phyloP scores from a whole-genome alignment of 1,284 basidiomycete species.

The Bjerkandera adusta region DNA sequence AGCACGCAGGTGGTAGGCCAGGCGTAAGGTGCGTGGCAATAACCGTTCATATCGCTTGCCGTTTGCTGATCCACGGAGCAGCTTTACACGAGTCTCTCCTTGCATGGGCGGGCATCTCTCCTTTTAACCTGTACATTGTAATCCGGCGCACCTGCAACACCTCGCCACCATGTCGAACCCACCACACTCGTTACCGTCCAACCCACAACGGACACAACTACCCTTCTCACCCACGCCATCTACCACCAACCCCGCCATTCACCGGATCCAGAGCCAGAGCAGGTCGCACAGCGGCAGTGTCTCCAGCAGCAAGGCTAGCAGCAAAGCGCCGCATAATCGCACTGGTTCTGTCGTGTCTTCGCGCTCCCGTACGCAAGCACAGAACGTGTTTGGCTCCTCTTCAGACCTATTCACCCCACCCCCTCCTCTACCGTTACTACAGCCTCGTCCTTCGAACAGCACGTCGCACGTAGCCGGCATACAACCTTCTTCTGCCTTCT shows the following conservation, averaged over 20 bases:
- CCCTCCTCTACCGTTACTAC: constrained; percentile 23
- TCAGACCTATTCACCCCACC: constrained; percentile 23
- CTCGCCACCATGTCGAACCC: constrained; percentile 25
- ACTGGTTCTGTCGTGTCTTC: constrained; percentile 27
- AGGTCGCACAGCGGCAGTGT: constrained; percentile 21
- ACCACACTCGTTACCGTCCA: constrained; percentile 32
- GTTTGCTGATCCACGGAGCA: no score
- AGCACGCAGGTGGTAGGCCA: background rate
- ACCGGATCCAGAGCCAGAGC: constrained; percentile 14
- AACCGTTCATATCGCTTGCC: no score
- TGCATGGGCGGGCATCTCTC: constrained; percentile 1
- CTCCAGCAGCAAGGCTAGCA: constrained; percentile 11
- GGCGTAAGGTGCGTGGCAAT: constrained; percentile 3
- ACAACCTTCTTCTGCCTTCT: constrained; percentile 72
- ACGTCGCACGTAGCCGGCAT: constrained; percentile 70
- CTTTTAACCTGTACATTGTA: constrained; percentile 24
- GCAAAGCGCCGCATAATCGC: constrained; percentile 19
- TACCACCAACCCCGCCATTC: constrained; percentile 22
- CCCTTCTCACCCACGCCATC: constrained; percentile 29
- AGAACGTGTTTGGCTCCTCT: constrained; percentile 16
- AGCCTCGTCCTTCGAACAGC: constrained; percentile 24
- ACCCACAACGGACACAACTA: constrained; percentile 29
- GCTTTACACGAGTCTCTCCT: constrained; percentile 5
- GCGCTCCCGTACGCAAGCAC: constrained; percentile 21
- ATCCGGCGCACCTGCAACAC: constrained; percentile 1